Evolutionary conservation across 2,329 filamentous ascomycete genomes (phyloP).

Genomic region (Simplicillium aogashimaense): DNA sequence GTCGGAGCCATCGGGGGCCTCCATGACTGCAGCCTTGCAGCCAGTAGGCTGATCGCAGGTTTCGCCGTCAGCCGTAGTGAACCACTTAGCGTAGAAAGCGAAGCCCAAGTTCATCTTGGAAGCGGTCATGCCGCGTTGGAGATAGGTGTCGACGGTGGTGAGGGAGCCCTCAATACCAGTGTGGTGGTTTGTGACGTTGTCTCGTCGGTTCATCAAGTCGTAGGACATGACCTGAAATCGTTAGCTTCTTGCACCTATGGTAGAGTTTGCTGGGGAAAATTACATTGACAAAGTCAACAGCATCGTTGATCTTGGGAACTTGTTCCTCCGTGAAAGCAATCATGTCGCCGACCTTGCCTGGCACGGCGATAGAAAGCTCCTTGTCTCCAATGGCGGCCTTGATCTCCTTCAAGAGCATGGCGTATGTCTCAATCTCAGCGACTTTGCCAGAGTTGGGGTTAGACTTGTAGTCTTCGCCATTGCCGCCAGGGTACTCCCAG

Average conservation of each 20-base stretch:
- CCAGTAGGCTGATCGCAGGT: constrained; percentile 40
- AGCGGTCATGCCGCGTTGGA: constrained; percentile 42
- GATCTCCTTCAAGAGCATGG: constrained; percentile 48
- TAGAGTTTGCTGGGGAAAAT: constrained; percentile 2
- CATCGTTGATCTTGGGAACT: constrained; percentile 46
- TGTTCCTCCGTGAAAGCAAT: constrained; percentile 52
- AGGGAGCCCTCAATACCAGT: constrained; percentile 45
- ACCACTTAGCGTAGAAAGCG: constrained; percentile 62
- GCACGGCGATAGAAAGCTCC: constrained; percentile 57
- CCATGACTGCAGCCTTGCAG: constrained; percentile 48
- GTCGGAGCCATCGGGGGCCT: constrained; percentile 50
- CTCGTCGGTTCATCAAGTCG: constrained; percentile 65
- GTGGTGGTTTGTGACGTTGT: constrained; percentile 55
- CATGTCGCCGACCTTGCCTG: constrained; percentile 54
- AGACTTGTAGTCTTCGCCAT: constrained; percentile 58
- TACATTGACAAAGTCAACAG: constrained; percentile 55
- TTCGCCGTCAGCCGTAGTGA: constrained; percentile 38
- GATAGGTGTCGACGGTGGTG: constrained; percentile 47
- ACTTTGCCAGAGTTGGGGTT: constrained; percentile 48
- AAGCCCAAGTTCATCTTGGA: constrained; percentile 55
- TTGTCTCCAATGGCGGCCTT: constrained; percentile 49
- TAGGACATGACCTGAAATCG: constrained; percentile 51
- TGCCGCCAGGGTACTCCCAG: constrained; percentile 55
- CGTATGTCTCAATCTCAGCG: constrained; percentile 52
- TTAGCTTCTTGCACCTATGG: not conserved